A percentile compares a stretch with the other conserved stretches of the same genome.
Conservation (phyloP, 495 filamentous ascomycete genomes). For the Lasiosphaeria hispida region DNA sequence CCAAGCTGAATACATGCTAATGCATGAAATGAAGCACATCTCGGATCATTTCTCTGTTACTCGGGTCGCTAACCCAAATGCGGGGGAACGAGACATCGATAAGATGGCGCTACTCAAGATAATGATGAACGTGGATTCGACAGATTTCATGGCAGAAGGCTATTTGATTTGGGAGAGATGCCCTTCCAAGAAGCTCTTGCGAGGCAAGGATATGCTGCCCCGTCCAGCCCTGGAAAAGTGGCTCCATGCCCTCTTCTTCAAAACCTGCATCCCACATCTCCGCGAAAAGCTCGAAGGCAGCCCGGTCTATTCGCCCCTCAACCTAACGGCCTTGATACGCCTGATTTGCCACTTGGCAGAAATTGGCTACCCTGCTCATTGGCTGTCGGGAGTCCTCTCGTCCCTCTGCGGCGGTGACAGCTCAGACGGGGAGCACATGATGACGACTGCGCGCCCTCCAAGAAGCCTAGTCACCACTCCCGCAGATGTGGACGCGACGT, state of each 20-base stretch:
- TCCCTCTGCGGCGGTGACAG: constrained; percentile 21
- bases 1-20: constrained; percentile 29
- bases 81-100: not conserved
- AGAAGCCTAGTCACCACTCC: constrained; percentile 6
- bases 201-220: constrained; percentile 10
- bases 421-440: constrained; percentile 7
- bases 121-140: not conserved
- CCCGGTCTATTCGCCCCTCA: constrained; percentile 27
- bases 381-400: constrained; percentile 29
- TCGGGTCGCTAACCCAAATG: not conserved
- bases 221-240: constrained; percentile 28
- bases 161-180: not conserved
- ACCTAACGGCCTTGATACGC: constrained; percentile 31
- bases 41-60: constrained; percentile 22
- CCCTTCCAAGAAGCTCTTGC: not conserved
- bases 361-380: constrained; percentile 39
- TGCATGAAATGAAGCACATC: constrained; percentile 20
- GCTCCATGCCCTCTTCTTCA: constrained; percentile 34
- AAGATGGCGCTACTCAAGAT: constrained; percentile 7
- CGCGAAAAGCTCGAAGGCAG: not conserved
- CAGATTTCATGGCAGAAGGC: constrained; percentile 6
- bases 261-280: constrained; percentile 30
- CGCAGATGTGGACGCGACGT: constrained; percentile 13
- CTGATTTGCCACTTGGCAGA: constrained; percentile 29
- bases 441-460: constrained; percentile 31